phyloP scores from a whole-genome alignment of 106 monocot genomes.

The Acanthochlamys bracteata region DNA sequence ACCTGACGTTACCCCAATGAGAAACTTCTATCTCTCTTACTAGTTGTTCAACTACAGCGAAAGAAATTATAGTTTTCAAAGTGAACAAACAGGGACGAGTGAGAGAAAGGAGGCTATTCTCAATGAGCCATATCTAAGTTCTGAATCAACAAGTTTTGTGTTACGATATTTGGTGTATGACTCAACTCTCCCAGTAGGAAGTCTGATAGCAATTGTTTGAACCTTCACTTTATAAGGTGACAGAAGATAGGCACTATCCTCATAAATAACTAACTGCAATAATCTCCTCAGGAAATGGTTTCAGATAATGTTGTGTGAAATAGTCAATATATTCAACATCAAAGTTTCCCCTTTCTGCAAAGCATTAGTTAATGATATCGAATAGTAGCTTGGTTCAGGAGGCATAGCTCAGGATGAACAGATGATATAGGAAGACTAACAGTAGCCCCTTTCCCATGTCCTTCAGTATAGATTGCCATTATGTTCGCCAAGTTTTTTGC shows the following conservation, averaged over 20 bases:
- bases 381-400: conserved; percentile 65
- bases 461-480: conserved; percentile 48
- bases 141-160: conserved; percentile 66
- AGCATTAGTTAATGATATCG: conserved; percentile 46
- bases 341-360: conserved; percentile 53
- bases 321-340: conserved; percentile 52
- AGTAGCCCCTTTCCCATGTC: conserved; percentile 40
- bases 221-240: conserved; percentile 75
- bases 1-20: conserved; percentile 93
- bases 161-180: conserved; percentile 82
- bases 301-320: conserved; percentile 59
- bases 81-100: conserved; percentile 60
- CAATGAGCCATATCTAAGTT: conserved; percentile 86
- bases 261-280: conserved; percentile 83
- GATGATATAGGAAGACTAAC: conserved; percentile 36
- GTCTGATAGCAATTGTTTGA: conserved; percentile 65
- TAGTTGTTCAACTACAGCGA: conserved; percentile 68
- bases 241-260: conserved; percentile 77
- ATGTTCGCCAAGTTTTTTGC: conserved; percentile 74
- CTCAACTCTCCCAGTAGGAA: conserved; percentile 80
- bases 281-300: conserved; percentile 92
- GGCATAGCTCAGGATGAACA: conserved; percentile 46
- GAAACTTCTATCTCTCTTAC: conserved; percentile 89
- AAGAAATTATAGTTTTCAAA: conserved; percentile 90
- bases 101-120: conserved; percentile 57